These are phyloP conservation scores for Favolaschia claudopus DNA, from an alignment of 768 basidiomycete species.

Conservation along the genomic window DNA sequence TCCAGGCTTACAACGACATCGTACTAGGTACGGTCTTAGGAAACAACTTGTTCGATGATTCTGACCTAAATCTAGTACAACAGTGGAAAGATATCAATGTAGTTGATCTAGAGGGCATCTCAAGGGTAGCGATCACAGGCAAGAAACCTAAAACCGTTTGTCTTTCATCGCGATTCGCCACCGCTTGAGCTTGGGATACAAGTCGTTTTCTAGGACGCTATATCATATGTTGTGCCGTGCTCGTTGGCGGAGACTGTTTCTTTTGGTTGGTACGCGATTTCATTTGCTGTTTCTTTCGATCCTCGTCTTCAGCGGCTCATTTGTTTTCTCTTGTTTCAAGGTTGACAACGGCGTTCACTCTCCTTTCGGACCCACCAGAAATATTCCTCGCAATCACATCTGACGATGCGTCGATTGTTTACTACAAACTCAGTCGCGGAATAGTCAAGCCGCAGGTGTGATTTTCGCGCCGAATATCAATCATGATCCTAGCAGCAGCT, in stretches of 20 bases:
- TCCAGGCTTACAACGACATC: slow-evolving; percentile 82
- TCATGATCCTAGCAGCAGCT: no score
- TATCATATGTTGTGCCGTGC: slow-evolving; percentile 69
- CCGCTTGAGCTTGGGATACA: slow-evolving; percentile 6
- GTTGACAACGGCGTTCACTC: slow-evolving; percentile 64
- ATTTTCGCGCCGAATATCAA: slow-evolving; percentile 14
- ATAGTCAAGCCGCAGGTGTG: slow-evolving; percentile 77
- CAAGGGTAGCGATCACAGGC: slow-evolving; percentile 67
- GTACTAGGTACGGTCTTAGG: slow-evolving; percentile 55
- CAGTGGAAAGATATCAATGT: slow-evolving; percentile 73
- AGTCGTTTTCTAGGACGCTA: slow-evolving; percentile 44
- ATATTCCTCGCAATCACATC: slow-evolving; percentile 77
- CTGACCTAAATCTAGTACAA: slow-evolving; percentile 57
- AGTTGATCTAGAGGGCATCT: slow-evolving; percentile 62
- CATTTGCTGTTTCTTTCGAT: no score
- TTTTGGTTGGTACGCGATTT: slow-evolving; percentile 67
- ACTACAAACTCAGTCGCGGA: slow-evolving; percentile 81
- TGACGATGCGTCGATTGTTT: slow-evolving; percentile 84
- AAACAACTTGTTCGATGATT: slow-evolving; percentile 1
- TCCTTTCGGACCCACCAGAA: slow-evolving; percentile 53
- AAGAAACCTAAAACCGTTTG: slow-evolving; percentile 58
- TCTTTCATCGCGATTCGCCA: background rate
- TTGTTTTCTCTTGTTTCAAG: slow-evolving; percentile 38
- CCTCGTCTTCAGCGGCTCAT: background rate
- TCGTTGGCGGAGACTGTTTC: slow-evolving; percentile 71